A percentile compares a stretch with the other conserved stretches of the same genome.
Conservation (phyloP, 2,329 filamentous ascomycete species). For the Aspergillus vadensis region DNA sequence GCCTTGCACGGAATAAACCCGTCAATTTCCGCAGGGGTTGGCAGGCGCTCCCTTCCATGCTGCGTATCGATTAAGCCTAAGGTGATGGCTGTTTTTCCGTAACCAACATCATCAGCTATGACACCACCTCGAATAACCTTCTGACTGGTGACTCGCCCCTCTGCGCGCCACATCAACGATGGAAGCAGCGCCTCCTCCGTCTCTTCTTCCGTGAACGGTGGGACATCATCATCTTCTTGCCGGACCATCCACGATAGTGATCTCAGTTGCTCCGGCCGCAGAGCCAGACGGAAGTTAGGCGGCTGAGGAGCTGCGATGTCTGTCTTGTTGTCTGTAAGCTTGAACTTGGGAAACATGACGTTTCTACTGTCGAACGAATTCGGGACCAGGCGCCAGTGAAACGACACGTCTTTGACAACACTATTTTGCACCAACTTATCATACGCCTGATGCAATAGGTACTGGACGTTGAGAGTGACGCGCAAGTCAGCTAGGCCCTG, state of each 20-base stretch:
- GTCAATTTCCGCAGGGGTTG: slow-evolving; percentile 8
- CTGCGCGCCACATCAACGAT: slow-evolving; percentile 58
- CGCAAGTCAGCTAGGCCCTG: slow-evolving; percentile 40
- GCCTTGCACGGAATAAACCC: slow-evolving; percentile 52
- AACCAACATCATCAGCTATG: slow-evolving; percentile 65
- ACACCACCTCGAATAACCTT: slow-evolving; percentile 58
- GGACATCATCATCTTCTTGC: slow-evolving; percentile 51
- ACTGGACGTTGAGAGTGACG: slow-evolving; percentile 41
- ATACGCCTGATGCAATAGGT: slow-evolving; percentile 40
- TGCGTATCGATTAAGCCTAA: slow-evolving; percentile 58
- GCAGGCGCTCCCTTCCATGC: slow-evolving; percentile 30
- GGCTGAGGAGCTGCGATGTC: slow-evolving; percentile 38
- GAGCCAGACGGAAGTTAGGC: slow-evolving; percentile 36
- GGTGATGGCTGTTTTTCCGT: slow-evolving; percentile 66
- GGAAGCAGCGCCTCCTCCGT: slow-evolving; percentile 57
- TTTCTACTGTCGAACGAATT: slow-evolving; percentile 43
- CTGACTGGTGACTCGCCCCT: slow-evolving; percentile 47
- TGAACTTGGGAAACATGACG: slow-evolving; percentile 43
- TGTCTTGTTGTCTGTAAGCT: slow-evolving; percentile 46
- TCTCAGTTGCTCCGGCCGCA: slow-evolving; percentile 57
- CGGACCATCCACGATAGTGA: slow-evolving; percentile 62
- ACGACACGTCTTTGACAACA: slow-evolving; percentile 24
- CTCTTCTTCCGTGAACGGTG: slow-evolving; percentile 55
- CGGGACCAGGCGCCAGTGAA: slow-evolving; percentile 52
- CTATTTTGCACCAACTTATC: slow-evolving; percentile 26